Percentiles rank a stretch among this genome's conserved stretches.
These are phyloP conservation scores for Lactifluus echinatus DNA, from an alignment of 768 basidiomycete genomes.

Conservation along the genomic window DNA sequence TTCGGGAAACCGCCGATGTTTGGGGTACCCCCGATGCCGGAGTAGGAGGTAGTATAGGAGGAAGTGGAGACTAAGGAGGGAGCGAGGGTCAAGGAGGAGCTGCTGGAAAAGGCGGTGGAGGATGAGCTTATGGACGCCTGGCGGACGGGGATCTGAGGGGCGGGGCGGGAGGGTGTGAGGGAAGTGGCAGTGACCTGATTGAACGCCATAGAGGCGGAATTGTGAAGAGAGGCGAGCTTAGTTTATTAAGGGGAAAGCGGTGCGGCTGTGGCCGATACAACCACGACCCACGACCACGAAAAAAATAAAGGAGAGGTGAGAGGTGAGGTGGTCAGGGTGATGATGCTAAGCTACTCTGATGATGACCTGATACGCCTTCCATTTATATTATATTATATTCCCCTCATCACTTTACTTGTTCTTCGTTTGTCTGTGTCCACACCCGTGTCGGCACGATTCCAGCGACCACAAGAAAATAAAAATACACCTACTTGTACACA, in stretches of 20 bases:
- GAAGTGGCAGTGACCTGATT: constrained; percentile 45
- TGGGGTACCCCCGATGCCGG: constrained; percentile 77
- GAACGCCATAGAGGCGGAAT: constrained; percentile 34
- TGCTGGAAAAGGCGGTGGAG: constrained; percentile 50
- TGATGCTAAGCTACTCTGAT: too few relatives aligned
- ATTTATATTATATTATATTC: too few relatives aligned
- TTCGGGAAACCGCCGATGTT: constrained; percentile 81
- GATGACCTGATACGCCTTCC: too few relatives aligned
- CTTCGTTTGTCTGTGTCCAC: constrained; percentile 32
- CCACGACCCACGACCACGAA: too few relatives aligned
- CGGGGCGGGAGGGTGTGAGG: constrained; percentile 69
- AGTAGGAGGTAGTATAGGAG: constrained; percentile 58
- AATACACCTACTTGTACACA: constrained; percentile 63
- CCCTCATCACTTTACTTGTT: too few relatives aligned
- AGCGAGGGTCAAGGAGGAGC: constrained; percentile 45
- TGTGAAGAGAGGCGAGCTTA: background rate
- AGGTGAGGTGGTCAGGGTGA: background rate
- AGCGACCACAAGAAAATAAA: background rate
- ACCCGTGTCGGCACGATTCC: background rate
- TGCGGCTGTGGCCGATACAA: background rate
- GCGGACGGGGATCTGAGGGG: constrained; percentile 59
- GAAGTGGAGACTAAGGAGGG: constrained; percentile 43
- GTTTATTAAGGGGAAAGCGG: background rate
- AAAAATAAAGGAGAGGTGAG: background rate
- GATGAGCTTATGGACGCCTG: constrained; percentile 37